A percentile compares a stretch with the other conserved stretches of the same genome.
These are phyloP conservation scores for Glutinoglossum americanum DNA, from an alignment of 495 filamentous ascomycete species.

Conservation along the genomic window DNA sequence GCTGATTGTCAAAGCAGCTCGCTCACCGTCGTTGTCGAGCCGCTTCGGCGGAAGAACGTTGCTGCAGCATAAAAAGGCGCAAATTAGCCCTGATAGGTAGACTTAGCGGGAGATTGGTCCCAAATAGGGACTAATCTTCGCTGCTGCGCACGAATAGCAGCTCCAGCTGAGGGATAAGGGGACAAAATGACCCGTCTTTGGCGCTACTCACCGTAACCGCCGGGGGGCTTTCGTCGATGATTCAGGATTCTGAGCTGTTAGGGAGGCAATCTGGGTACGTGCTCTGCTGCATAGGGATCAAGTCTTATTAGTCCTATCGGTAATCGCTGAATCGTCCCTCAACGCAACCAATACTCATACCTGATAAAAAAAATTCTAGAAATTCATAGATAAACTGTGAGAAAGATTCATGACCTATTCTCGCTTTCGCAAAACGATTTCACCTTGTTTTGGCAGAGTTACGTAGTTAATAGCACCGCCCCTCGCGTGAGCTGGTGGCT, in stretches of 20 bases:
- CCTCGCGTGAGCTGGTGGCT: not conserved
- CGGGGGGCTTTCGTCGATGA: not conserved
- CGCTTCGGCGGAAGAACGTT: not conserved
- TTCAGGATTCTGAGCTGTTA: not conserved
- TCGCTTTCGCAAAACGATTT: too few relatives aligned
- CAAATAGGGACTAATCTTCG: not conserved
- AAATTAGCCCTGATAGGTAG: conserved; percentile 1
- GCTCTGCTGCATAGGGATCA: not conserved
- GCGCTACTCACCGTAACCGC: not conserved
- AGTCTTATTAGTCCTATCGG: too few relatives aligned
- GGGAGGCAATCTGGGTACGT: not conserved
- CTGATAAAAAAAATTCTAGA: too few relatives aligned
- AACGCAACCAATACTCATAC: too few relatives aligned
- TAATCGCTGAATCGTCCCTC: too few relatives aligned
- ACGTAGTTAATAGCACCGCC: too few relatives aligned
- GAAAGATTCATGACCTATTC: too few relatives aligned
- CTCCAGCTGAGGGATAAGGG: not conserved
- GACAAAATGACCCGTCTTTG: not conserved
- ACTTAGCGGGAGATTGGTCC: not conserved
- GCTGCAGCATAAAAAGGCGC: not conserved
- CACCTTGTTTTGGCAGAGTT: too few relatives aligned
- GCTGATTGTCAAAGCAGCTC: conserved; percentile 1
- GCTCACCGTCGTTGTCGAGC: not conserved
- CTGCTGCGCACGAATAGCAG: not conserved
- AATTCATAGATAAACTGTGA: too few relatives aligned